Percentiles rank a stretch among this genome's conserved stretches.
These are phyloP conservation scores for Inonotus obliquus DNA, from an alignment of 1,284 basidiomycete species.

Conservation along the genomic window DNA sequence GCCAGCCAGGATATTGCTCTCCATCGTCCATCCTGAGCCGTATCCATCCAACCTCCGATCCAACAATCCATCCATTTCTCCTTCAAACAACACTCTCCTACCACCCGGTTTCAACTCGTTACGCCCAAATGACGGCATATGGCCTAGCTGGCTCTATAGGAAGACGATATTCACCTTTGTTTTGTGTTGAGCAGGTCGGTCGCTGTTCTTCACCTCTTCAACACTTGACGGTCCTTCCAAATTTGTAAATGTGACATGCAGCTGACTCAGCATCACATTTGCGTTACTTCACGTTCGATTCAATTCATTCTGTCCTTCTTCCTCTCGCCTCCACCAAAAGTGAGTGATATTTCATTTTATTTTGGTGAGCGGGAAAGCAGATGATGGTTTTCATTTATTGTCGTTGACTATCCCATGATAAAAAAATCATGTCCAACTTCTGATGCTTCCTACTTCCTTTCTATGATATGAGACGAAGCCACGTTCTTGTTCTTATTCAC, in stretches of 20 bases:
- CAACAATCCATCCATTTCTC: constrained; percentile 12
- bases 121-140: background rate
- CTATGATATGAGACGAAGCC: background rate
- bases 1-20: background rate
- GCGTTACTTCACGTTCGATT: background rate
- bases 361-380: background rate
- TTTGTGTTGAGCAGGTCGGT: constrained; percentile 54
- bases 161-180: constrained; percentile 14
- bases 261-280: background rate
- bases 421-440: constrained; percentile 33
- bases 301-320: background rate
- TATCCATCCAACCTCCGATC: constrained; percentile 21
- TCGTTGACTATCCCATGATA: constrained; percentile 58
- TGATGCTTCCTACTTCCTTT: constrained; percentile 25
- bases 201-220: background rate
- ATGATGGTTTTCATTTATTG: constrained; percentile 67
- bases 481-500: background rate
- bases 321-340: background rate
- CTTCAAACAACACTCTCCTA: background rate
- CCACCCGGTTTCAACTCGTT: background rate
- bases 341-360: constrained; percentile 17
- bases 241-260: background rate
- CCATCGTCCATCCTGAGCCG: background rate
- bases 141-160: background rate
- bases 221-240: background rate